Evolutionary conservation across 768 basidiomycete genomes (phyloP), one percentile per base, ranked within the genome.

Genomic region (Rhizopogon rudus): DNA sequence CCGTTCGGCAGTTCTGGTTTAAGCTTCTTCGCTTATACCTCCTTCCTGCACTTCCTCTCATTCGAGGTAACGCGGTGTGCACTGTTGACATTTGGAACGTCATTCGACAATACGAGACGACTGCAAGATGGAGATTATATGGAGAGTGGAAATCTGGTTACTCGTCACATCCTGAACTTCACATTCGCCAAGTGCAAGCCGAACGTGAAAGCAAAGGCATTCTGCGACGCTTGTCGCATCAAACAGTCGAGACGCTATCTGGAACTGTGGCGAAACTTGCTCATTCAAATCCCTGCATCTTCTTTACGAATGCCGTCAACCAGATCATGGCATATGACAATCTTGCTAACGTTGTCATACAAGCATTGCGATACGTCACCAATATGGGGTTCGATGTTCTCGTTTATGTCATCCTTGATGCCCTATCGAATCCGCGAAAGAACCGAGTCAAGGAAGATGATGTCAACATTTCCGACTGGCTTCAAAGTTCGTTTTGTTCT

Each of bases 301-400:
- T 98, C 62, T 98, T 98, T 75, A 67, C 81, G 22, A 89, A 91
- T 58, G 92, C 90, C 0, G 86, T 99, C 45, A 86, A 87, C 60
- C 97, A 98, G 70, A 89, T 98, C 55, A 93, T 93, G 87, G 87
- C 91, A 13, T 99, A 99, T 65, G 91, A 96, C 66, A 99, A 98
- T 70, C 72, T 97, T 52, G 92, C 91, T 9, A 81, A 80, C 41
- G 91, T 94, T 20, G 88, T 98, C 42, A 88, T 98, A 25, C 93
- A 93, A 61, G 89, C 89, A 16, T 77, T 93, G 61, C 78, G 90
- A 66, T 95, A 91, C 71, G 84, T 93, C 60, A 93, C 93, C 3
- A 87, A 87, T 58, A 88, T 99, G 81, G 92, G 92, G 6, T 98
- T 93, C 65, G 97, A 99, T 65, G 92, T 97, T 8, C 76, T 98